Evolutionary conservation across 352 stramenopile species (phyloP).

Genomic region (Phytophthora fragariae): DNA sequence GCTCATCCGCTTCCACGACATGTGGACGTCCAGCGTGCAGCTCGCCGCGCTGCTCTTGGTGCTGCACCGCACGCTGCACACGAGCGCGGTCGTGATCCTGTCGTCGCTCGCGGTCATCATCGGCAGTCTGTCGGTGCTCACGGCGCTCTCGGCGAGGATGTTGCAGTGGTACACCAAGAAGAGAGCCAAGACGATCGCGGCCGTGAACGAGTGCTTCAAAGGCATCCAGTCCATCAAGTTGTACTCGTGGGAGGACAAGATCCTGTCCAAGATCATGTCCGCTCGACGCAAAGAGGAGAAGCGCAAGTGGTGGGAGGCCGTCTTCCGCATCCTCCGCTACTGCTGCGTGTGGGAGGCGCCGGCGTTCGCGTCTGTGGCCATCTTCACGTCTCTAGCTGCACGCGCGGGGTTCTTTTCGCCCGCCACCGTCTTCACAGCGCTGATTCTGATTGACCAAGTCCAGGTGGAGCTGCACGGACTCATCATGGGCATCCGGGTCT

Average conservation of each 20-base stretch:
- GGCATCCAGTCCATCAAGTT: conserved; percentile 54
- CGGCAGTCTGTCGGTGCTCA: conserved; percentile 36
- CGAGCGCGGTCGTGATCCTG: conserved; percentile 35
- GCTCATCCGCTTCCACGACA: conserved; percentile 45
- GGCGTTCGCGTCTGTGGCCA: conserved; percentile 43
- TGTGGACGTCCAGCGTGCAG: conserved; percentile 44
- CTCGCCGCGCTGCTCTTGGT: conserved; percentile 42
- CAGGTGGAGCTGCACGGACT: conserved; percentile 45
- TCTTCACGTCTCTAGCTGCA: conserved; percentile 42
- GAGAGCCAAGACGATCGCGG: conserved; percentile 42
- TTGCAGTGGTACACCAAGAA: conserved; percentile 52
- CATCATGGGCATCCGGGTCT: conserved; percentile 42
- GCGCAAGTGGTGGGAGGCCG: conserved; percentile 31
- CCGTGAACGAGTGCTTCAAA: conserved; percentile 53
- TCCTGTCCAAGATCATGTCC: conserved; percentile 47
- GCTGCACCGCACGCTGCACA: conserved; percentile 39
- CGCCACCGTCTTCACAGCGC: conserved; percentile 45
- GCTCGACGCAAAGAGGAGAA: conserved; percentile 42
- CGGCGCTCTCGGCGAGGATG: conserved; percentile 26
- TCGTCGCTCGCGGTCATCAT: conserved; percentile 37
- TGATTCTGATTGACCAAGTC: conserved; percentile 46
- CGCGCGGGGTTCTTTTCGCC: conserved; percentile 40
- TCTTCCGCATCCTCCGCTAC: conserved; percentile 41
- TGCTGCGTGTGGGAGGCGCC: conserved; percentile 49
- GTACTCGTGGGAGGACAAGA: conserved; percentile 55